Evolutionary conservation across 2,329 filamentous ascomycete species (phyloP), one percentile per base, ranked within the genome.

Genomic region (Fusarium pilosicola): DNA sequence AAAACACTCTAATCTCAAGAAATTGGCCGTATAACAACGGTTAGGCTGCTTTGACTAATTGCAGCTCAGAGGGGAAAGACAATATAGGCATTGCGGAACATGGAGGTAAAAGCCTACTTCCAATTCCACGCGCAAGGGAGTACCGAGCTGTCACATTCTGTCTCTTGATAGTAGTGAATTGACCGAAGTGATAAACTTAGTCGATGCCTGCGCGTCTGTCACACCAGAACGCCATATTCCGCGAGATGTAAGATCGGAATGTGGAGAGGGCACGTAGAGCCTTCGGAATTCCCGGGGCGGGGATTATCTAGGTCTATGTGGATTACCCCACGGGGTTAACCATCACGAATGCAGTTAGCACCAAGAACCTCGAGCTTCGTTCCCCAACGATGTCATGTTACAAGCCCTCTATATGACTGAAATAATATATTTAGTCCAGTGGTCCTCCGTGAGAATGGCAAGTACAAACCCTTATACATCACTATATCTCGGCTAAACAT

Each of bases 361-460:
- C 17, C 5, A 32, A 9, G 17, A 17, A 18, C 1, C 13, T 13
- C 3, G 15, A 5, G 22, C 30, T 24, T 10, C 12, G 9, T 24
- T 18, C 8, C 14, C 32, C 14, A 34, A 34, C 14, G 14, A 34
- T 15, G 32, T 34, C 15, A 8, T 34, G 32, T 34, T 15, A 15
- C 32, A 34, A 8, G 32, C 15, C 14, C 32, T 15, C 32, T 34
- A 15, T 6, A 15, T 34, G 14, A 34, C 32, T 34, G 32, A 34
- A 34, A 34, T 34, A 15, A 15, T 46, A 22, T 28, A 46, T 24
- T 24, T 51, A 34, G 11, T 51, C 30, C 3, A 10, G 15, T 24
- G 17, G 3, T 24, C 11, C 48, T 9, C 8, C 1, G 4, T 6
- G 7, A 24, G 5, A 34, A n/a, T n/a, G 4, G 14, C 17, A 28